Conservation (phyloP, 768 basidiomycete genomes). For the Macrocybe gigantea region DNA sequence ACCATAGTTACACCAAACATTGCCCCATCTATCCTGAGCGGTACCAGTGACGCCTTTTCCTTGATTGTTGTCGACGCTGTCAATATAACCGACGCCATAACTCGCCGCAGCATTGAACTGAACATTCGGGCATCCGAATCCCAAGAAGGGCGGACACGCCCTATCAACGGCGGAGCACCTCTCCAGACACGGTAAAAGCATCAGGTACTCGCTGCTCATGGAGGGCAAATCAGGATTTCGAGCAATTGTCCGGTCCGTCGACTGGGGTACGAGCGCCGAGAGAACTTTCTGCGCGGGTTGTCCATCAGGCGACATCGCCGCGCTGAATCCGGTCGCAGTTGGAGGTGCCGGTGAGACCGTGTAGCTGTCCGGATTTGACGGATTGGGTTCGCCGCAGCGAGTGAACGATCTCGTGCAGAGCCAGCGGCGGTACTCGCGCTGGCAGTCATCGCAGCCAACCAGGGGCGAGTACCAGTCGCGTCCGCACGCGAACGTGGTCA, state of each 20-base stretch:
- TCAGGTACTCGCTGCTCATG: conserved; percentile 40
- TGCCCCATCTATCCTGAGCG: conserved; percentile 65
- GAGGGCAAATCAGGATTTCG: conserved; percentile 47
- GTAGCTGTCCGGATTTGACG: conserved; percentile 24
- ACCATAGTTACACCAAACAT: conserved; percentile 65
- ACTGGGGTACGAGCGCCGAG: conserved; percentile 44
- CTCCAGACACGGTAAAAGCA: conserved; percentile 76
- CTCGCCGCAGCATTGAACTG: conserved; percentile 59
- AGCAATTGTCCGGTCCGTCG: conserved; percentile 28
- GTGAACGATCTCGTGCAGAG: conserved; percentile 70
- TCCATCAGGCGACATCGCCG: conserved; percentile 15
- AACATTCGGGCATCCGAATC: conserved; percentile 60
- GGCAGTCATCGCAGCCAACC: conserved; percentile 72
- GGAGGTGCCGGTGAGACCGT: conserved; percentile 25
- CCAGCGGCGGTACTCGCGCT: conserved; percentile 69
- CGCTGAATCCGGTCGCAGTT: conserved; percentile 24
- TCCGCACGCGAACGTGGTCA: conserved; percentile 73
- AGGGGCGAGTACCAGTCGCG: conserved; percentile 77
- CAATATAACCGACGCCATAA: conserved; percentile 75
- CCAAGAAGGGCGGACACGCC: conserved; percentile 70
- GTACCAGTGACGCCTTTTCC: conserved; percentile 46
- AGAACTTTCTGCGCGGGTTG: conserved; percentile 23
- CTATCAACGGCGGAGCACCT: conserved; percentile 68
- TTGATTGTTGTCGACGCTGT: conserved; percentile 42
- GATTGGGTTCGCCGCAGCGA: conserved; percentile 59